Conservation (phyloP, 805 yeast species). For the Torulaspora gathmanii region DNA sequence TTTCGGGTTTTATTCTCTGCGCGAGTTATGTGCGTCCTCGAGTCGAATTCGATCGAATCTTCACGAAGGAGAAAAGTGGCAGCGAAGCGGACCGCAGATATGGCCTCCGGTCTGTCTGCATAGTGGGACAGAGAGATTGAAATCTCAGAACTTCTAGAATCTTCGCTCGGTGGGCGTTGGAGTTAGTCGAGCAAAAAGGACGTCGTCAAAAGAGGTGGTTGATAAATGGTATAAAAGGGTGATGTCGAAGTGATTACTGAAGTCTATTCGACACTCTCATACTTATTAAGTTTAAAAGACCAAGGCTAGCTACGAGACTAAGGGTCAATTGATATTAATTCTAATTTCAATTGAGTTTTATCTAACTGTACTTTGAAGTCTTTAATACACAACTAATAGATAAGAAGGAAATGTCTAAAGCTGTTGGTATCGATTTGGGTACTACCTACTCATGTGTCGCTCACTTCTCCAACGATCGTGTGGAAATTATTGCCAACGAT, state of each 20-base stretch:
- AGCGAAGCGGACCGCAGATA: background rate
- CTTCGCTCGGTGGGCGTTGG: slow-evolving; percentile 12
- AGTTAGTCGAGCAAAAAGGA: slow-evolving; percentile 3
- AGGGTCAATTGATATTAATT: slow-evolving; percentile 4
- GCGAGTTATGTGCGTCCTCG: background rate
- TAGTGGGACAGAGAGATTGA: background rate
- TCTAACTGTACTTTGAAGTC: slow-evolving; percentile 1
- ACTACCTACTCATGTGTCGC: slow-evolving; percentile 98
- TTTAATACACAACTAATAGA: background rate
- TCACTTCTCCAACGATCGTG: slow-evolving; percentile 76
- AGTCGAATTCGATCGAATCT: slow-evolving; percentile 5
- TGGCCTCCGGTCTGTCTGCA: background rate
- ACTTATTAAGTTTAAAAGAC: background rate
- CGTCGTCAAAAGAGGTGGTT: slow-evolving; percentile 3
- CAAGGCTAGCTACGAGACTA: slow-evolving; percentile 1
- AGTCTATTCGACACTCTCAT: background rate
- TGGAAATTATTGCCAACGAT: slow-evolving; percentile 93
- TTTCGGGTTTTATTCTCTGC: background rate
- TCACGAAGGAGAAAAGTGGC: background rate
- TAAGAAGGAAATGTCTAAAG: slow-evolving; percentile 34
- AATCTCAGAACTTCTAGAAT: slow-evolving; percentile 10
- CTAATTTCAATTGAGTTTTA: background rate
- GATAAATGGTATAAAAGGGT: slow-evolving; percentile 9
- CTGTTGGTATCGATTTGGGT: slow-evolving; percentile 84
- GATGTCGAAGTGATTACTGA: background rate